Base-by-base conservation (phyloP, 192 early-diverging fungal species). In the Helicostylum pulchrum region DNA sequence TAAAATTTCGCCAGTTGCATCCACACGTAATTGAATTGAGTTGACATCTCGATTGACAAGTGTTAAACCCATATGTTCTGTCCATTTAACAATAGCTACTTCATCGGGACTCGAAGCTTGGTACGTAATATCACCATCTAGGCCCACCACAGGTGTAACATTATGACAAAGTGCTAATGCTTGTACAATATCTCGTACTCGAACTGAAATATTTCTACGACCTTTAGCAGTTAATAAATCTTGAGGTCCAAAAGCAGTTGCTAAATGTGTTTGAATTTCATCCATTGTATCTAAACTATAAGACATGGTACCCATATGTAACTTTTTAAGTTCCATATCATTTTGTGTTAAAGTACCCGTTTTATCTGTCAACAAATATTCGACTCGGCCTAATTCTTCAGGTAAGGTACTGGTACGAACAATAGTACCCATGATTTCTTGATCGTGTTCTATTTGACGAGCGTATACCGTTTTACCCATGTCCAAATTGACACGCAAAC, bases 51-150 rank as follows among this genome's bases (percentile, higher is more conserved):
- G 85, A 46, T 83, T 86, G 14, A 93, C 87, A 26, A 98, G 76
- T 3, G 88, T 79, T 5, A 99, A 67, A 19, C 94, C 95, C 34
- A 96, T 84, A 19, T 78, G 77, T 64, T 91, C 90, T 9, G 94
- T 93, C 92, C 92, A 97, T 71, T 88, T 81, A 5, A 97, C 93
- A 53, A 99, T 94, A 0, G 95, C 97, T 15, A 97, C 86, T 72
- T 99, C 97, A 74, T 99, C 97, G 14, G 97, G 97, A 43, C 92
- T 94, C 31, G 97, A 93, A 0, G 97, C 94, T 73, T 99, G 95
- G 70, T 95, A 95, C 15, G 89, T 77, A 60, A 95, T 82, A 21
- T 77, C 78, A 10, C 80, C 83, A 52, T 85, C 83, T 14, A 78
- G 73, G 26, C 83, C 82, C 2, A 77, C 65, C 11, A 87, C 83